Conservation (phyloP, 2,329 filamentous ascomycete genomes). For the Trichoderma polysporum region DNA sequence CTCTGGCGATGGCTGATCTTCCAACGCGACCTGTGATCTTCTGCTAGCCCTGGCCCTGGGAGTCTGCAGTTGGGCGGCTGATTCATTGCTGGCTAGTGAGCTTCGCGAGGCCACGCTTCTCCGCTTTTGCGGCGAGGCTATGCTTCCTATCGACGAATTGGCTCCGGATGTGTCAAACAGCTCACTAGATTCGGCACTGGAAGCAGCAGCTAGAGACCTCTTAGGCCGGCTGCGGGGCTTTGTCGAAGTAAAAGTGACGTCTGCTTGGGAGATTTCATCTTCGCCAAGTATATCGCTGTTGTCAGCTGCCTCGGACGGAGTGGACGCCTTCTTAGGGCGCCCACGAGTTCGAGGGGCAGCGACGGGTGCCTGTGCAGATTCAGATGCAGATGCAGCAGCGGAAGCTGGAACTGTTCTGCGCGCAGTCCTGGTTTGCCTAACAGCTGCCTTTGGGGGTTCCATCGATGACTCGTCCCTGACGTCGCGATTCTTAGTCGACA, state of each 20-base stretch:
- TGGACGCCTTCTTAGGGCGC: slow-evolving; percentile 44
- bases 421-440: slow-evolving; percentile 47
- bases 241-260: slow-evolving; percentile 10
- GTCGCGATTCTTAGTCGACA: slow-evolving; percentile 55
- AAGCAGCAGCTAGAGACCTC: neutral
- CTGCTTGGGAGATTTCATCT: slow-evolving; percentile 18
- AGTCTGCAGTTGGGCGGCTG: neutral
- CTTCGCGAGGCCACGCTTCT: slow-evolving; percentile 55
- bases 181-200: slow-evolving; percentile 37
- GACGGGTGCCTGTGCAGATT: slow-evolving; percentile 40
- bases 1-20: neutral
- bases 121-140: slow-evolving; percentile 62
- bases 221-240: slow-evolving; percentile 11
- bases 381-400: neutral
- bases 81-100: slow-evolving; percentile 33
- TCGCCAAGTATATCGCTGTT: slow-evolving; percentile 18
- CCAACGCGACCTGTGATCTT: neutral
- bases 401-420: slow-evolving; percentile 34
- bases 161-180: slow-evolving; percentile 36
- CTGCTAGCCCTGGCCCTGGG: neutral
- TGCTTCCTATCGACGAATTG: slow-evolving; percentile 38
- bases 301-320: slow-evolving; percentile 28
- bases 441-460: slow-evolving; percentile 58
- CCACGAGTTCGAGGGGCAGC: slow-evolving; percentile 45
- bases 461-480: slow-evolving; percentile 79